Evolutionary conservation across 192 early-diverging fungal species (phyloP).

Genomic region (Coemansia biformis): DNA sequence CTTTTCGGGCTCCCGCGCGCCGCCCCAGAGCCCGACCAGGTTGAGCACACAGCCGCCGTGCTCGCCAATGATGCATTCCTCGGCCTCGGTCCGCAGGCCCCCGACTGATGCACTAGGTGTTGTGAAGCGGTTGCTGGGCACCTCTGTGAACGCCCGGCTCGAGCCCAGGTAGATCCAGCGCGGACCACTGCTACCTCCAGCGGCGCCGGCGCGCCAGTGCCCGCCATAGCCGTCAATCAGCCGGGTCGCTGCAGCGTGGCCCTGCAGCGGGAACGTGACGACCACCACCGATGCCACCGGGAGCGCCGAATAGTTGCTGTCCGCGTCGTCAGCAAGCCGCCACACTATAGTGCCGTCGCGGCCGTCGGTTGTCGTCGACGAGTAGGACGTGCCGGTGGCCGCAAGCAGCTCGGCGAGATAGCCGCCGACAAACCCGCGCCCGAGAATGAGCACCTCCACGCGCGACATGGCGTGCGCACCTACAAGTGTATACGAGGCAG

Average conservation of each 20-base stretch:
- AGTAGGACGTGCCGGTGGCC: neutral
- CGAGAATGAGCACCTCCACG: constrained; percentile 26
- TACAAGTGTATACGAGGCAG: neutral
- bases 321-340: constrained; percentile 7
- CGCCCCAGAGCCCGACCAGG: constrained; percentile 47
- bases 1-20: constrained; percentile 23
- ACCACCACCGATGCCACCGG: constrained; percentile 25
- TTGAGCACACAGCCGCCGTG: constrained; percentile 32
- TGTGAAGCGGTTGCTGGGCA: constrained; percentile 34
- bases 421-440: constrained; percentile 38
- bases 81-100: constrained; percentile 29
- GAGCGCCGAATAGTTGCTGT: constrained; percentile 4
- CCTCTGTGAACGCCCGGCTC: constrained; percentile 35
- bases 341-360: constrained; percentile 37
- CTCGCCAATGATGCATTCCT: constrained; percentile 19
- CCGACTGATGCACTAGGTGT: constrained; percentile 13
- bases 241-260: constrained; percentile 4
- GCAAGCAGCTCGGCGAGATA: constrained; percentile 25
- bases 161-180: constrained; percentile 45
- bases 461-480: neutral
- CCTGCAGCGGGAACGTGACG: constrained; percentile 39
- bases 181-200: neutral
- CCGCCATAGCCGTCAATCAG: constrained; percentile 18
- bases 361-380: constrained; percentile 35
- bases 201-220: constrained; percentile 1